These are phyloP conservation scores for Firmiana major DNA, from an alignment of 345 rosid species.

Conservation along the genomic window DNA sequence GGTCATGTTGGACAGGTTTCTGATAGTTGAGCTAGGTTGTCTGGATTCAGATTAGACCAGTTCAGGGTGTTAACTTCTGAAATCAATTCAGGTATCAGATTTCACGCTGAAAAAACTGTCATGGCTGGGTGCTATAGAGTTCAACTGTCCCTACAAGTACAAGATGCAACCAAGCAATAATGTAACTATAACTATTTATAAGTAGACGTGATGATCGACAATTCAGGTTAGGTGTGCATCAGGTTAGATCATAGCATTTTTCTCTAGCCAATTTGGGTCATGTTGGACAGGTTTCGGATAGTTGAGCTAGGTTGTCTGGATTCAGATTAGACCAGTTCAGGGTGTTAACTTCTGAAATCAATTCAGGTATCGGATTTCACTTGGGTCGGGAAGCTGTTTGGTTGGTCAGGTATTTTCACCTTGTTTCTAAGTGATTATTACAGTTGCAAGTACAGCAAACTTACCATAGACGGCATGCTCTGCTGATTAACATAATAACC, in stretches of 20 bases:
- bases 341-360: constrained; percentile 1
- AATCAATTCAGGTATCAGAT: neutral
- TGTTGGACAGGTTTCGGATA: neutral
- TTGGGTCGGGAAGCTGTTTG: neutral
- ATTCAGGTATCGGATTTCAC: neutral
- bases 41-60: neutral
- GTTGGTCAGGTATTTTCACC: neutral
- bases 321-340: neutral
- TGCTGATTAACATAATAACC: constrained; percentile 55
- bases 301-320: neutral
- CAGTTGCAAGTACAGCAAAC: constrained; percentile 8
- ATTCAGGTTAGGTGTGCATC: neutral
- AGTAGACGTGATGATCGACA: neutral
- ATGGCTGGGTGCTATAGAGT: too few species aligned
- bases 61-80: neutral
- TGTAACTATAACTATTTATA: neutral
- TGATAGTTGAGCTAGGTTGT: neutral
- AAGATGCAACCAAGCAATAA: neutral
- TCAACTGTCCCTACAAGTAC: too few species aligned
- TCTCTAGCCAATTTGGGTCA: neutral
- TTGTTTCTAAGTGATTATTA: neutral
- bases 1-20: neutral
- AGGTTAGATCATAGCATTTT: neutral
- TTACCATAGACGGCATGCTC: constrained; percentile 50
- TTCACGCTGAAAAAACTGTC: too few species aligned